Base-by-base conservation (phyloP, 352 stramenopile species). In the Aphanomyces euteiches region DNA sequence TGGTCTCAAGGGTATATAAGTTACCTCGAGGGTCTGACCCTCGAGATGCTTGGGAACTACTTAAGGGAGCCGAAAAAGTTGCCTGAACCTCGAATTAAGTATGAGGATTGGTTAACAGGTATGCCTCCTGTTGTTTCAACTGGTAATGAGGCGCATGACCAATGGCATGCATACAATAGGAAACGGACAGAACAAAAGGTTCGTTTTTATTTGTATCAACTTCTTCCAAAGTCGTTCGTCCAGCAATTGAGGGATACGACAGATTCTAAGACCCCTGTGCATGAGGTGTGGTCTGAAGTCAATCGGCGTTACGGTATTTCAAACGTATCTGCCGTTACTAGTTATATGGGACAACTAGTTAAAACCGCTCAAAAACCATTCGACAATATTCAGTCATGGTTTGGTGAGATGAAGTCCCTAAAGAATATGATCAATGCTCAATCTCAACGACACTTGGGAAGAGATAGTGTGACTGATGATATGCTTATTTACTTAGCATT, bases 301-400 rank as follows among this genome's bases (percentile, higher is more conserved):
- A 19, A 53, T n/a, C 13, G 45, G 13, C 2, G 45, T 53, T 53
- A 53, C 45, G 45, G 45, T 15, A 53, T 19, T 53, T 53, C 45
- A 19, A 53, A 53, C 45, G 45, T 53, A n/a, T 53, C 45, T n/a
- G 13, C 45, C n/a, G 45, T 53, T 15, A 53, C 45, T 53, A 19
- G 45, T 53, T 53, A 53, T 19, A 53, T 53, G 45, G 45, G 45
- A 28, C 28, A 28, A 28, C 28, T 28, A 28, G 28, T 2, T 28
- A 28, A 28, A 28, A 28, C 28, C 28, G 45, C 45, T 53, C 45
- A 53, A 53, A 53, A 53, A 1, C 45, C 45, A n/a, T 53, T 53
- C 2, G 45, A 53, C 45, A 53, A 53, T n/a, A 53, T 53, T 19
- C n/a, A 53, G 45, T 53, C 45, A 53, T 53, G 45, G 45, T 53